Evolutionary conservation across 129 eudicot species (phyloP), one percentile per base, ranked within the genome.

Genomic region (Cynara cardunculus): DNA sequence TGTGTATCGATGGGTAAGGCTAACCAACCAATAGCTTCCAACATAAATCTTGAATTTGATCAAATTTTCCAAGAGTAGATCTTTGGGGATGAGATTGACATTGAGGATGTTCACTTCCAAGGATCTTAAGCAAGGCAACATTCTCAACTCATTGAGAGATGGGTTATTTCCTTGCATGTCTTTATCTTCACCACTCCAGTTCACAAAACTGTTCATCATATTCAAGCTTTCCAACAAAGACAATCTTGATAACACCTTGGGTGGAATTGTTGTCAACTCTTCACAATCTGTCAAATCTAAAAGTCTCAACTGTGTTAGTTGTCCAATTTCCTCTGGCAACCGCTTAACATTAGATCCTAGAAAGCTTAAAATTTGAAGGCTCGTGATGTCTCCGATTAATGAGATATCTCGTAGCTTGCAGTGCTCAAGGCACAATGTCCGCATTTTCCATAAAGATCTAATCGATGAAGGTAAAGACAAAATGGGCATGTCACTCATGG

Each of bases 361-460:
- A 49, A 83, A 71, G 39, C 78, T 83, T 11, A 83, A 77, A 24
- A 77, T 72, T 76, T 49, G 27, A 24, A 83, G 61, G n/a, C 62
- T 77, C 11, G 2, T 25, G 21, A 83, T 73, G 25, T 41, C 28
- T 31, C 69, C 74, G 10, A 83, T 78, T 41, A 46, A 7, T 18
- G 79, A 56, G 18, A 78, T 46, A n/a, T 78, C 78, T 30, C 64
- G 64, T 53, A 53, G 21, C 66, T 27, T 28, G 59, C 87, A 78
- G n/a, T 31, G 7, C 24, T 71, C 46, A 30, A 84, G 78, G 8
- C 27, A 34, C 18, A 84, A 25, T 18, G 79, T 25, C 31, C 80
- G 62, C 12, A 84, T 78, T 31, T 62, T 84, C 39, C 21, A 25
- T 18, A 64, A 19, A 5, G 64, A 12, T 8, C 25, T 18, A 16